Evolutionary conservation across 345 rosid species (phyloP), one percentile per base, ranked within the genome.

Genomic region (Salix caprea): DNA sequence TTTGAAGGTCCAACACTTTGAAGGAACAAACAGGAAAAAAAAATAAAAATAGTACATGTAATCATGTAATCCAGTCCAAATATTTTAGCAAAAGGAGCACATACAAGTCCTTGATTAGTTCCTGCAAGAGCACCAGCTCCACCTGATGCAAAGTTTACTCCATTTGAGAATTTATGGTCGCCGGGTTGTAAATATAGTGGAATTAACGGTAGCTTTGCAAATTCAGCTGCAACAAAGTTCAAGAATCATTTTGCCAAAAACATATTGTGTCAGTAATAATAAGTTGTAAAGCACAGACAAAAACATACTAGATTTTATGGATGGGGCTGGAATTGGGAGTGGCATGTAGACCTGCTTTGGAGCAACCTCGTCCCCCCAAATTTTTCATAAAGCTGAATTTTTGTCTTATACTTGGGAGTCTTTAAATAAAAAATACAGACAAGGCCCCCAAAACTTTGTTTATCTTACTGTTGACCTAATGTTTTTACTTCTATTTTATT

Each of bases 111-210:
- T 44, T 28, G 82, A 71, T 74, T n/a, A 8, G 87, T 85, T 78
- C 70, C 81, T 19, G 62, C 76, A 23, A 91, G 80, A 75, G 85
- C 87, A n/a, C 89, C 89, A 48, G 87, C 94, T 24, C 88, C 89
- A 0, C 68, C 88, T 0, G 95, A 85, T 34, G 86, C 90, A 30
- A 88, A 88, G 75, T 80, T 89, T 2, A 79, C 83, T 28, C 90
- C 93, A 34, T 70, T 66, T 76, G 70, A 74, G 39, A 73, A 73
- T 15, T 79, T 62, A 65, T 78, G 74, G 4, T 66, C 64, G 11
- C 79, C 61, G 24, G 83, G 89, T 61, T 84, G 84, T 37, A 87
- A 78, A 81, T 86, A 87, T 32, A 87, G 82, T 44, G 82, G 89
- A 64, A 80, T 78, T 34, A 88, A 72, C 16, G 90, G 90, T 65